phyloP scores from a whole-genome alignment of 2,329 filamentous ascomycete species.

The Rasamsonia emersonii region DNA sequence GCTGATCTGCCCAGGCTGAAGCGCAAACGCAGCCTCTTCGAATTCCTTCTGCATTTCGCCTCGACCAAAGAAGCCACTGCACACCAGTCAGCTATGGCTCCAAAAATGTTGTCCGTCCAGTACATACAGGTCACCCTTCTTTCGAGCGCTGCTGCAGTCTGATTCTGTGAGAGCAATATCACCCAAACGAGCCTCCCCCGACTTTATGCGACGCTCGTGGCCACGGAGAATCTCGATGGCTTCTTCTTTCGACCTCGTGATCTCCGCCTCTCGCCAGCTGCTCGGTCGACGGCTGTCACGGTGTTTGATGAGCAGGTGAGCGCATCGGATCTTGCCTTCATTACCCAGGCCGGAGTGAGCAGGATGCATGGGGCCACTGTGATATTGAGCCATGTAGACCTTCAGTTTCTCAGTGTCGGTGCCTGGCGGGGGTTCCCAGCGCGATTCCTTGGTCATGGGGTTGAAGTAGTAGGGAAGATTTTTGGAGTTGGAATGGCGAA shows the following conservation, averaged over 20 bases:
- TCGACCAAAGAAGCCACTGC: constrained; percentile 76
- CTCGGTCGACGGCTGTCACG: constrained; percentile 76
- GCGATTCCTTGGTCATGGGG: constrained; percentile 70
- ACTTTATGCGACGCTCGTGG: constrained; percentile 68
- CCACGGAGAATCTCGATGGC: constrained; percentile 66
- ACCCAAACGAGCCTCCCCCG: constrained; percentile 60
- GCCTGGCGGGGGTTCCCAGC: constrained; percentile 85
- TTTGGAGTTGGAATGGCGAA: constrained; percentile 96
- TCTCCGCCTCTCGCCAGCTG: constrained; percentile 86
- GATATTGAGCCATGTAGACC: constrained; percentile 82
- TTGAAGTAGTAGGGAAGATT: constrained; percentile 99
- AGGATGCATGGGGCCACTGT: constrained; percentile 48
- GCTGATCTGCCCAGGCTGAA: constrained; percentile 81
- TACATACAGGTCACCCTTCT: constrained; percentile 75
- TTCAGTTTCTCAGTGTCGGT: constrained; percentile 91
- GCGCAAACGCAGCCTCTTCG: constrained; percentile 87
- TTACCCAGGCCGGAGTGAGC: constrained; percentile 31
- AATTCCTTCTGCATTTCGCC: constrained; percentile 99
- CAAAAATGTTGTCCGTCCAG: background rate
- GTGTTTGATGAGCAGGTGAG: constrained; percentile 92
- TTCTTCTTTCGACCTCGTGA: constrained; percentile 82
- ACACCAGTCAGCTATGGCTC: too few species aligned
- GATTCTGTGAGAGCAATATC: constrained; percentile 83
- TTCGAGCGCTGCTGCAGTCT: constrained; percentile 91
- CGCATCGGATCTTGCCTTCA: constrained; percentile 83